These are phyloP conservation scores for Aspergillus hiratsukae DNA, from an alignment of 2,329 filamentous ascomycete genomes.

Conservation along the genomic window DNA sequence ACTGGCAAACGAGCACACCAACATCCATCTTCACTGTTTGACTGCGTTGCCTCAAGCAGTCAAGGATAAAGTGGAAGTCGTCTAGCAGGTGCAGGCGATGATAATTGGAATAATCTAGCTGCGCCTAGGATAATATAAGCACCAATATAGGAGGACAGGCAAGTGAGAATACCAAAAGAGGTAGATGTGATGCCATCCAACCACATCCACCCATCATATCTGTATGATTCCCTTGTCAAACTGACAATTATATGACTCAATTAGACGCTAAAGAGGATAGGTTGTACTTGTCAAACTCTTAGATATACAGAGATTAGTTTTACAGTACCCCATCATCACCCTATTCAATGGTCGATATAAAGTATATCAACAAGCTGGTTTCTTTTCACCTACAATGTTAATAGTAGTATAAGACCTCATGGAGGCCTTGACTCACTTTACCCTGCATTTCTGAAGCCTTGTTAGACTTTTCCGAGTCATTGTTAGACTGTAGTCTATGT, in stretches of 20 bases:
- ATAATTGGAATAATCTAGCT: background rate
- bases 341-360: no score
- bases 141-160: background rate
- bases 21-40: background rate
- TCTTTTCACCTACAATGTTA: no score
- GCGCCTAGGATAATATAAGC: background rate
- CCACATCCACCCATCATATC: background rate
- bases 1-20: background rate
- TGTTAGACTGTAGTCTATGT: no score
- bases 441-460: no score
- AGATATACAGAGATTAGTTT: no score
- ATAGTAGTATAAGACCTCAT: no score
- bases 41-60: background rate
- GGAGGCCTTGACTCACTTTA: no score
- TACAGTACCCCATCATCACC: no score
- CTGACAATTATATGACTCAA: background rate
- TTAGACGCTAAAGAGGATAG: background rate
- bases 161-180: background rate
- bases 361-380: no score
- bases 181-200: background rate
- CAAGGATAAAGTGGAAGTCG: background rate
- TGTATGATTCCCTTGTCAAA: background rate
- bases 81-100: background rate
- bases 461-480: no score
- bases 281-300: background rate